Base-by-base conservation (phyloP, 1,139 yeast genomes). In the Eremothecium gossypii region DNA sequence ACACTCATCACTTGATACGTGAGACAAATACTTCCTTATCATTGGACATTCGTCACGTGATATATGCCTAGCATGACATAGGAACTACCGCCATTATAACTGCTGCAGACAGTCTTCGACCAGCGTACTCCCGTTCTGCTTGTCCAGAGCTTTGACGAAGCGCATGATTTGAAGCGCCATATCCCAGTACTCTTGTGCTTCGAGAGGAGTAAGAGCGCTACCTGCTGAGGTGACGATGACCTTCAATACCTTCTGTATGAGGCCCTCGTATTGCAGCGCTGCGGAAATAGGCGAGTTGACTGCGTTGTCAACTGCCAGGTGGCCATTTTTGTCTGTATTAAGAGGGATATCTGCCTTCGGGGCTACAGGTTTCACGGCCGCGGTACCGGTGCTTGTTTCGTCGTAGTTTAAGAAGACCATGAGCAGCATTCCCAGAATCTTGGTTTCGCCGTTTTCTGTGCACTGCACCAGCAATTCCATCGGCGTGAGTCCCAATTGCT, bases 141-240 rank as follows among this genome's bases (percentile, higher is more conserved):
- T 54, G 44, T 72, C 77, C 23, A 73, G 56, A 8, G 71, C 62
- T 45, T 70, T 71, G 46, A 72, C 61, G 45, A 72, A 69, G 42
- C 77, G 56, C 27, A 71, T 53, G 43, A 73, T 49, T 45, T 73
- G 77, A 51, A 72, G 70, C 27, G 73, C 66, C 47, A 73, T 68
- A 30, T 70, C 75, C 67, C 71, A 73, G 10, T 63, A 53, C 43
- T 71, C 75, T 30, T 64, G 65, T 11, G 69, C 67, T 39, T 64
- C 59, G 11, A 49, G 50, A 4, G 55, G 56, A 37, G 60, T 61
- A 1, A 57, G 50, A 26, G 60, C 53, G 14, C 54, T 50, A 14
- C 60, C 53, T 2, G 64, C 64, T 36, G 57, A 54, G 12, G 51
- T 46, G 8, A 68, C 69, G 33, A 70, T 53, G n/a, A 69, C 57